Percentiles rank a stretch among this genome's conserved stretches.
Conservation (phyloP, 2,329 filamentous ascomycete genomes). For the Fusarium sp. region DNA sequence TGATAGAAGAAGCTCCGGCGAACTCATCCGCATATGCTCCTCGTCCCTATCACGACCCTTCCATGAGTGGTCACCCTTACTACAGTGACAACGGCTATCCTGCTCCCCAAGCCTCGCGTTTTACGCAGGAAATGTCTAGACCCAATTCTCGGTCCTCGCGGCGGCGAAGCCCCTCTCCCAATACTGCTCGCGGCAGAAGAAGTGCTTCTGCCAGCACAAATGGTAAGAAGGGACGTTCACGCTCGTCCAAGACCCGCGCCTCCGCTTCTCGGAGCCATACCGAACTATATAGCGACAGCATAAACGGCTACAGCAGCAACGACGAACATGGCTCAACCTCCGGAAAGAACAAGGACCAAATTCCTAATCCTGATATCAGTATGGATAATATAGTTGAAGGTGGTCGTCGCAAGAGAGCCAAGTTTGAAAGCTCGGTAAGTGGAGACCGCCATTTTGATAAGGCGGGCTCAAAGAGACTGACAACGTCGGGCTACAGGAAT, state of each 20-base stretch:
- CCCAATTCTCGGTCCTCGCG: constrained; percentile 77
- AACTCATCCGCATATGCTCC: constrained; percentile 62
- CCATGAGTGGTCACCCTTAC: constrained; percentile 63
- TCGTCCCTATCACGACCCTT: constrained; percentile 63
- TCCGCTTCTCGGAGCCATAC: constrained; percentile 58
- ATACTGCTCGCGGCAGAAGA: constrained; percentile 74
- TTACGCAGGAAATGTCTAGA: constrained; percentile 72
- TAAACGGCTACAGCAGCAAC: constrained; percentile 86
- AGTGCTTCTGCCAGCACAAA: constrained; percentile 77
- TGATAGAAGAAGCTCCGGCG: constrained; percentile 71
- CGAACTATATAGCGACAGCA: constrained; percentile 73
- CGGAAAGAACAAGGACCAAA: constrained; percentile 83
- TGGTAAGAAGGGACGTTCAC: constrained; percentile 75
- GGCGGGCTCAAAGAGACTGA: constrained; percentile 42
- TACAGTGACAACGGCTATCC: constrained; percentile 66
- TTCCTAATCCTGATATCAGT: constrained; percentile 96
- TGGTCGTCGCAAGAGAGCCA: constrained; percentile 92
- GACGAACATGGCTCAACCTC: constrained; percentile 80
- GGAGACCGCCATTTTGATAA: constrained; percentile 42
- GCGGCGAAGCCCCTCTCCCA: constrained; percentile 83
- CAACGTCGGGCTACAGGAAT: constrained; percentile 72
- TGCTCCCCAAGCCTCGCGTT: constrained; percentile 61
- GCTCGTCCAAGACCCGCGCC: constrained; percentile 75
- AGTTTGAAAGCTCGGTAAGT: constrained; percentile 96
- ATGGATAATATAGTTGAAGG: constrained; percentile 98